Base-by-base conservation (phyloP, 768 basidiomycete species). In the Mycena rosella region DNA sequence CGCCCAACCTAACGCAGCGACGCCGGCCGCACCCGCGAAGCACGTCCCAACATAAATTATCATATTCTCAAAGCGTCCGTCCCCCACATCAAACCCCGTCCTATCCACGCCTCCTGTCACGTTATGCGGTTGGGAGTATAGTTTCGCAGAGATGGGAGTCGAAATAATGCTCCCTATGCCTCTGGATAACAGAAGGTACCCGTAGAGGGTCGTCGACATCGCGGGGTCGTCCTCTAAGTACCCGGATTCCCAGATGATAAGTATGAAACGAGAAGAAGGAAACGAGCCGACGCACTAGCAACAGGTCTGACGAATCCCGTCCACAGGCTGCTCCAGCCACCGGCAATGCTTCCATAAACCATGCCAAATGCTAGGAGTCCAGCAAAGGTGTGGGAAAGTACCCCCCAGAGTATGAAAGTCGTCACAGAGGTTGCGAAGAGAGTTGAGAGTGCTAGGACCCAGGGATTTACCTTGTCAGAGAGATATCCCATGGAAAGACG, bases 141-240 rank as follows among this genome's bases (percentile, higher is more conserved):
- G 40, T 9, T 47, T 52, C 15, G 71, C 55, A 0, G 69, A 58
- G 29, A 79, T 75, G 3, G 78, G 78, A 4, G 75, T 77, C 4
- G 78, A 78, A 1, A 75, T 54, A 44, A 79, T 77, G 58, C 76
- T 79, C 3, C 78, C 78, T 5, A 79, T 57, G n/a, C 78, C 78
- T 26, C 78, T 54, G 3, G 74, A 69, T 11, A 78, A 62, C 1
- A 77, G 51, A 22, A 79, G 65, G 56, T 73, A 72, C 2, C 75
- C 77, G 38, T 73, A 74, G 13, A 78, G 65, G 26, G 69, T 68
- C 18, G 72, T 78, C 15, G 56, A 78, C 32, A 77, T 27, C 1
- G 48, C 59, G 0, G 71, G 75, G 52, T 79, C 76, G 52, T 77
- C 77, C 54, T 65, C 78, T 79, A 15, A 10, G n/a, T 22, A n/a